Base-by-base conservation (phyloP, 495 filamentous ascomycete species). In the Aspergillus bridgeri region DNA sequence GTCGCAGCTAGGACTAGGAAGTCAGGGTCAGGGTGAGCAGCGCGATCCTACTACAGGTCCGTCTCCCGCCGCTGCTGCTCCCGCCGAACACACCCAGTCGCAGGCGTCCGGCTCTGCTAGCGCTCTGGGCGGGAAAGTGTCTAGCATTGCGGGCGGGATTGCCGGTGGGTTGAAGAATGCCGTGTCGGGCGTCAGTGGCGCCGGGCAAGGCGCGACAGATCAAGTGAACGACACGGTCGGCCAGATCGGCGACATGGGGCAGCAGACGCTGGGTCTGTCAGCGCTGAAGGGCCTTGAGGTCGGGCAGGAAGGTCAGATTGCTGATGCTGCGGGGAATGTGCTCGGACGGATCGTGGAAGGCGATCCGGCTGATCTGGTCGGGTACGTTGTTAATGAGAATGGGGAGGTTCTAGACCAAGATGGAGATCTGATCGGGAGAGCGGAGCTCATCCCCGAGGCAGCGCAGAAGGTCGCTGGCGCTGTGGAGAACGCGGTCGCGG, bases 281-380 rank as follows among this genome's bases (percentile, higher is more conserved):
- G 69, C 83, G n/a, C 74, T 94, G 43, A 86, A 86, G 55, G 83
- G 83, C 62, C 85, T 83, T 65, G 81, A 79, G 54, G 82, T 95
- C 60, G 68, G 69, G 8, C 73, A 80, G 24, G 75, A 65, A 17
- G 79, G 75, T 9, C 62, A 76, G 24, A 65, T 75, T 23, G 61
- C 74, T 15, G 76, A 76, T 19, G 56, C 73, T 23, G 70, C 69
- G 18, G 76, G 76, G 0, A 70, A 75, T 58, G 69, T 58, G 49
- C 51, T 78, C 48, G 75, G 71, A 33, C 48, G 76, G 52, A 59
- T 73, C 43, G 64, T 78, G 51, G 71, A 82, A 64, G 69, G 75
- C 43, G 69, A 78, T 24, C 65, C 71, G 5, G 73, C 75, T 18
- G 75, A 75, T 19, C 64, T 81, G 2, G 65, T 75, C 17, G 77